Evolutionary conservation across 2,329 filamentous ascomycete species (phyloP).

Genomic region (Pseudogymnoascus destructans): DNA sequence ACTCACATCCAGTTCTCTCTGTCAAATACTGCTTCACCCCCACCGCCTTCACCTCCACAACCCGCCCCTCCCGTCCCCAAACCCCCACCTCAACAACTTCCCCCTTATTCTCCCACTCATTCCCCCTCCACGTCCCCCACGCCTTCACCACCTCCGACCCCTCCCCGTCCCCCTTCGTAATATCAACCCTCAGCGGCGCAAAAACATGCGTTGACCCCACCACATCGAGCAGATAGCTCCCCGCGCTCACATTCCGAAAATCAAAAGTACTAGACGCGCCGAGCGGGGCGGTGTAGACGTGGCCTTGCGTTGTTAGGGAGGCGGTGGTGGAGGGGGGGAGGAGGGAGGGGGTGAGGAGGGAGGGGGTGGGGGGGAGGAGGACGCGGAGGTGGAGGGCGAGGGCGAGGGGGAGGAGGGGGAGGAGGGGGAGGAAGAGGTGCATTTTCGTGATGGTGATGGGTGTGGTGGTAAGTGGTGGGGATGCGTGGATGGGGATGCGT

Average conservation of each 20-base stretch:
- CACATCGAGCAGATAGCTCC: slow-evolving; percentile 72
- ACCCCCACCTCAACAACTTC: slow-evolving; percentile 38
- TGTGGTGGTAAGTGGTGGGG: slow-evolving; percentile 11
- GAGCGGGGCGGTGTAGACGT: slow-evolving; percentile 45
- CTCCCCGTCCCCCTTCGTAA: slow-evolving; percentile 28
- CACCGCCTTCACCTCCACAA: slow-evolving; percentile 32
- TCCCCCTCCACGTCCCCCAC: slow-evolving; percentile 79
- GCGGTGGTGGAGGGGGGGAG: slow-evolving; percentile 46
- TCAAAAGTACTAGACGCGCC: slow-evolving; percentile 57
- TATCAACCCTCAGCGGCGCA: slow-evolving; percentile 67
- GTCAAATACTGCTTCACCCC: slow-evolving; percentile 63
- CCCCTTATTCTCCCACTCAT: slow-evolving; percentile 81
- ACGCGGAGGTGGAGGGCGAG: slow-evolving; percentile 24
- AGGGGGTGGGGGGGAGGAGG: slow-evolving; percentile 18
- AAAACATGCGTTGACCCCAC: slow-evolving; percentile 65
- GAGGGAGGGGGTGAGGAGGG: slow-evolving; percentile 27
- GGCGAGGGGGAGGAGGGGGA: slow-evolving; percentile 28
- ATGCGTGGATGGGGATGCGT: too few relatives aligned
- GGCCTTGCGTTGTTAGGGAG: slow-evolving; percentile 47
- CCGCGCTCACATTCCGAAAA: slow-evolving; percentile 58
- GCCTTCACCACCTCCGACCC: slow-evolving; percentile 42
- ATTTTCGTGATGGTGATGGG: slow-evolving; percentile 21
- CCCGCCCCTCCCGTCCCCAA: slow-evolving; percentile 21
- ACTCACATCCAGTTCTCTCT: slow-evolving; percentile 62
- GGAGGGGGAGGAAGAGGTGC: slow-evolving; percentile 26